Base-by-base conservation (phyloP, 768 basidiomycete genomes). In the Exsudoporus frostii region DNA sequence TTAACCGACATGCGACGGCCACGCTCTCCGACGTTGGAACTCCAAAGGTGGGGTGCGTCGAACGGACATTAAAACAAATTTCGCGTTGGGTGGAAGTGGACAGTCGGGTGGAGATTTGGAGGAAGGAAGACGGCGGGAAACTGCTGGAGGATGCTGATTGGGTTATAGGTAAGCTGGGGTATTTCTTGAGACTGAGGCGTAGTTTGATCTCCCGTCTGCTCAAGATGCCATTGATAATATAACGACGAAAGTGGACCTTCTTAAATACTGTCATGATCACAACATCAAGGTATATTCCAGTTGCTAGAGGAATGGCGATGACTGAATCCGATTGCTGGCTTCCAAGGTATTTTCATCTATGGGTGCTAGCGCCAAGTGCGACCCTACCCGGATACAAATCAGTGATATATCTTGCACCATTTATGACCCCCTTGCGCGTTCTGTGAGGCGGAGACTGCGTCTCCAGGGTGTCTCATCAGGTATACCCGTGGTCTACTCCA, bases 141-240 rank as follows among this genome's bases (percentile, higher is more conserved):
- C 73, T 95, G 33, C 74, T 99, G 0, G 84, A 86, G 33, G 94
- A 85, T 24, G 88, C 86, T 1, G 93, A 98, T 63, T 99, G 94
- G 91, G 96, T 98, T 20, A 81, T 99, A 58, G 90, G 90, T 90
- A 54, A 51, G 81, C 61, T 19, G n/a, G 7, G 7, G 32, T 45
- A 5, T 29, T 39, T 44, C 32, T 49, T 25, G 22, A 48, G 10
- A 13, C 32, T 50, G 32, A 48, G 22, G 24, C 51, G 17, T 49
- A 39, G 22, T 37, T 36, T 64, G 37, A 54, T 50, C 38, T 29
- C 40, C 43, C 38, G 30, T 57, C 45, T 48, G 24, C 9, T n/a
- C 49, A 62, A 84, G 96, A 99, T 70, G 94, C 94, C 6, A 99
- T 98, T 54, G 96, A 98, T 72, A 98, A 99, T 65, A 96, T 98